These are phyloP conservation scores for Karstenula rhodostoma DNA, from an alignment of 2,329 filamentous ascomycete genomes.

Conservation along the genomic window DNA sequence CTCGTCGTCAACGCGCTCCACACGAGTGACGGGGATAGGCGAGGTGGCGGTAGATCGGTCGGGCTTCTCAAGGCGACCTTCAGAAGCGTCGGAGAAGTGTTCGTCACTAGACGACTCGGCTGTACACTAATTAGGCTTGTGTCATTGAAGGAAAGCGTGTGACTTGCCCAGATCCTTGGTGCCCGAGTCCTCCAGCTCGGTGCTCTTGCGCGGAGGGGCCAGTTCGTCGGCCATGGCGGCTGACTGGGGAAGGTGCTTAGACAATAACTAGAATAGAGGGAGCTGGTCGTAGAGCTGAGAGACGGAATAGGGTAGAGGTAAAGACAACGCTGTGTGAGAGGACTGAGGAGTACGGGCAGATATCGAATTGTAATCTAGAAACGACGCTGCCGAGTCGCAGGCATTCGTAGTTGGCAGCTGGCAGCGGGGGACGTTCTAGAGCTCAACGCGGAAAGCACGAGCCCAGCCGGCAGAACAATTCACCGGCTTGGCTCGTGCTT, in stretches of 20 bases:
- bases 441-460: slow-evolving; percentile 16
- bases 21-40: slow-evolving; percentile 67
- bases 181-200: slow-evolving; percentile 64
- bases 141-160: not conserved
- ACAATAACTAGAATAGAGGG: not conserved
- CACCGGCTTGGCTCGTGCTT: slow-evolving; percentile 25
- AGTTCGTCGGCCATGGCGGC: slow-evolving; percentile 53
- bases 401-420: not conserved
- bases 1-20: slow-evolving; percentile 68
- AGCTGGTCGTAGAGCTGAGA: not conserved
- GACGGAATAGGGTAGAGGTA: not conserved
- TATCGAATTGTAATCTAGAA: not conserved
- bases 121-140: slow-evolving; percentile 22
- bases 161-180: slow-evolving; percentile 63
- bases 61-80: slow-evolving; percentile 56
- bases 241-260: not conserved
- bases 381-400: not conserved
- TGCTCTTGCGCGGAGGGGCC: slow-evolving; percentile 63
- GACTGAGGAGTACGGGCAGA: not conserved
- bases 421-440: slow-evolving; percentile 13
- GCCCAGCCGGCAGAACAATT: slow-evolving; percentile 32
- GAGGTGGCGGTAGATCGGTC: slow-evolving; percentile 56
- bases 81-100: slow-evolving; percentile 71
- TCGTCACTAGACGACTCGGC: slow-evolving; percentile 62
- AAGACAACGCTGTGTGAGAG: not conserved